Base-by-base conservation (phyloP, 208 protist species). In the Acanthamoeba quina region DNA sequence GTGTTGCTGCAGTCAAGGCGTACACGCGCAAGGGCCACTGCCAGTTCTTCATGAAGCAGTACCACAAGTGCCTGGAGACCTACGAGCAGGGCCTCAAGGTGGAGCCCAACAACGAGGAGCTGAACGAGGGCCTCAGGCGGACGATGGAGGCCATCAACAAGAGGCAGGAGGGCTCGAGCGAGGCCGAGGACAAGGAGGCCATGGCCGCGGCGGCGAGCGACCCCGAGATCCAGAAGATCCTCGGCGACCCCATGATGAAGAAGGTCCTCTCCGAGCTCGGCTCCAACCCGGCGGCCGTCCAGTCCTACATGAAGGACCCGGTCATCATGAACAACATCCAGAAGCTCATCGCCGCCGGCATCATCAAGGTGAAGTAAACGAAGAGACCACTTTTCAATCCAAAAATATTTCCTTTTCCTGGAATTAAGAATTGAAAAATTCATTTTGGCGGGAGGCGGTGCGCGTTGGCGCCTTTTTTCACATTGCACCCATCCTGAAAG, bases 21-120 rank as follows among this genome's bases (percentile, higher is more conserved):
- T 97, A 98, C 95, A 97, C 96, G 44, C 96, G 98, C 83, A 98
- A 98, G 93, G 98, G 96, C 15, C 95, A 98, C 92, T 97, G 97
- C 21, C 98, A 98, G 96, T 98, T 98, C 94, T 98, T 98, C 96
- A 98, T 98, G 15, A 99, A 99, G 96, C 98, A 99, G 96, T 99
- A 99, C 97, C 98, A 98, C 95, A 98, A 99, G 62, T 98, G 98
- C 1, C 92, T 99, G 64, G 98, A 99, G 95, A 97, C 98, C n/a
- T 99, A 99, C 97, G 98, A 99, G 82, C 96, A 98, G 37, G 99
- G 98, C 34, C 96, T 99, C 37, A 98, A 99, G 95, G 89, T 99
- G 72, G 98, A 99, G 92, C 97, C 96, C n/a, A 62, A 95, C 13
- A 98, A 97, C 94, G 72, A 88, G 44, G 96, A 97, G 74, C 54